Evolutionary conservation across 139 green algal species (phyloP), one percentile per base, ranked within the genome.

Genomic region (Coelastrella sp.): DNA sequence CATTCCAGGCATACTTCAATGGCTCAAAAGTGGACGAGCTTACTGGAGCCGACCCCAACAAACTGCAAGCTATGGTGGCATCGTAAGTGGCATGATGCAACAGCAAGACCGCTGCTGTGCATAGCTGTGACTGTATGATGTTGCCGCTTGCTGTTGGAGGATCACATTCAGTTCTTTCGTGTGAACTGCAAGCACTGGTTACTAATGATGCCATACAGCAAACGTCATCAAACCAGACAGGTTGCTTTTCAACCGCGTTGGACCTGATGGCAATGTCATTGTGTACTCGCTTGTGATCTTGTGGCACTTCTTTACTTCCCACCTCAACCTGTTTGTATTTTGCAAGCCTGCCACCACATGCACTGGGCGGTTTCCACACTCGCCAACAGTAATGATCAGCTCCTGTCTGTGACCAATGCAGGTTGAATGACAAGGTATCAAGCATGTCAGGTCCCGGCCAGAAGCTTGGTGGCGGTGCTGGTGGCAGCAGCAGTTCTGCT

Each of bases 1-100:
- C 86, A 5, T 90, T 90, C 76, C 75, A 90, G 47, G 76, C 86
- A 7, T 90, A 76, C 47, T 86, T 90, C 86, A 85, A 85, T 17
- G 86, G 86, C 19, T 10, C 76, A 32, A 77, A 86, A 54, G 86
- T 90, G 60, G 86, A 86, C 19, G 77, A 85, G 76, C 32, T 90
- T 8, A 80, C 76, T n/a, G 86, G 86, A 22, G 86, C 86, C 32
- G 76, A 80, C 32, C 86, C 86, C n/a, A 75, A 61, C 17, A 68
- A 58, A 23, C 76, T 90, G 16, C 23, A 90, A 58, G 64, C 32
- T 5, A 86, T 90, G 86, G 73, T 90, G 5, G 54, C 22, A 71
- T 65, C 47, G 85, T 89, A 32, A 89, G 85, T 59, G 59, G 22
- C 10, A 59, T 0, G 2, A 59, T 3, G 8, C 3, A 6, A 5